phyloP scores from a whole-genome alignment of 2,329 filamentous ascomycete species.

The Plectosphaerella sp. region DNA sequence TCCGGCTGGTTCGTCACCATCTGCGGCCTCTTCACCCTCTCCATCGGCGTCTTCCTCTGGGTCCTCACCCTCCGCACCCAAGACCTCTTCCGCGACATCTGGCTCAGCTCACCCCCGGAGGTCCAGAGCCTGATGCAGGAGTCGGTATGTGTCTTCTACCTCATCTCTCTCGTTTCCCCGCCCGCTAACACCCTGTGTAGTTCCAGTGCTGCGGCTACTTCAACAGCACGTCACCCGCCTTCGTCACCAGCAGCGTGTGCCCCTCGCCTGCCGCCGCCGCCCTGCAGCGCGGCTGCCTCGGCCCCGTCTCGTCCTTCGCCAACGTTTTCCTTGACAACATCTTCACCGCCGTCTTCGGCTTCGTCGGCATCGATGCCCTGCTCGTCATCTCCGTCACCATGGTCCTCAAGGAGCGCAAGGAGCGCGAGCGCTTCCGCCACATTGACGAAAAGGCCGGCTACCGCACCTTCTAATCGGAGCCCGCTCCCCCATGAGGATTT shows the following conservation, averaged over 20 bases:
- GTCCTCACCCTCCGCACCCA: constrained; percentile 67
- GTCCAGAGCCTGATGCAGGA: constrained; percentile 68
- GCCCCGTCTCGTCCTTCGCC: constrained; percentile 62
- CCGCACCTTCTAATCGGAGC: constrained; percentile 39
- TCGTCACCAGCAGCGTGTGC: constrained; percentile 65
- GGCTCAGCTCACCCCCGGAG: constrained; percentile 48
- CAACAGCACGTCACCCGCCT: constrained; percentile 67
- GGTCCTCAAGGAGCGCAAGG: constrained; percentile 75
- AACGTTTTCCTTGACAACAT: constrained; percentile 70
- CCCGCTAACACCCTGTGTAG: constrained; percentile 30
- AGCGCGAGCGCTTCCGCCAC: constrained; percentile 71
- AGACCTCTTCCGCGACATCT: constrained; percentile 56
- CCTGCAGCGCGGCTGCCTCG: constrained; percentile 64
- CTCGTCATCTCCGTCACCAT: constrained; percentile 69
- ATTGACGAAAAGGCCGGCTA: constrained; percentile 75
- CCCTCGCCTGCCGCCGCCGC: constrained; percentile 66
- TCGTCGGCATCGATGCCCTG: constrained; percentile 67
- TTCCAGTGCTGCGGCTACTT: constrained; percentile 79
- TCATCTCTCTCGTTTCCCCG: not conserved
- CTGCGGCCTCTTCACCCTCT: constrained; percentile 59
- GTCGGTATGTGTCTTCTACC: constrained; percentile 45
- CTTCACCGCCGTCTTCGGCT: constrained; percentile 76
- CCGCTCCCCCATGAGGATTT: too few species aligned
- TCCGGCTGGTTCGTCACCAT: constrained; percentile 61
- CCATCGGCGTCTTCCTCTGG: constrained; percentile 66